Evolutionary conservation across 371 early-diverging fungal genomes (phyloP).

Genomic region (Circinella umbellata): DNA sequence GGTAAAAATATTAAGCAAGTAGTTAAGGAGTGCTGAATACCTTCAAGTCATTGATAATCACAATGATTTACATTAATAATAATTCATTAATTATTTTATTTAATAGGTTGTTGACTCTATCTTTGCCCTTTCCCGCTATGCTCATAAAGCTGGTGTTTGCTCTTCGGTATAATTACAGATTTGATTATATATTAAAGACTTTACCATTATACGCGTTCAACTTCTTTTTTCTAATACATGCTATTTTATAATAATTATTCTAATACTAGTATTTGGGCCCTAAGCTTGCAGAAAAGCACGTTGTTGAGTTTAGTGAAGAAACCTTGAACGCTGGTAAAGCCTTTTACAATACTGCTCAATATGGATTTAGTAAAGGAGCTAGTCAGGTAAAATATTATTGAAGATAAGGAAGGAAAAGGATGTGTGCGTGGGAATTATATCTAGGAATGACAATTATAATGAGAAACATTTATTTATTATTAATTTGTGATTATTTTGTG

Average conservation of each 20-base stretch:
- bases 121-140: conserved; percentile 83
- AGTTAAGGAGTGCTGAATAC: too few species aligned
- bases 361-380: conserved; percentile 65
- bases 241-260: background rate
- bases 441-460: too few species aligned
- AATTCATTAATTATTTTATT: too few species aligned
- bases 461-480: background rate
- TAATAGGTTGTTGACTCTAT: conserved; percentile 71
- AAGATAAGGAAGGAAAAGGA: background rate
- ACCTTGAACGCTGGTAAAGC: conserved; percentile 65
- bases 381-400: conserved; percentile 44
- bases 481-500: background rate
- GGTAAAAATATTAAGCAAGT: conserved; percentile 48
- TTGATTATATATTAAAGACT: background rate
- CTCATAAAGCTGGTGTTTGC: conserved; percentile 67
- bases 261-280: conserved; percentile 79
- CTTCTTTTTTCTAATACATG: background rate
- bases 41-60: too few species aligned
- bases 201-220: too few species aligned
- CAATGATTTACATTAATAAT: too few species aligned
- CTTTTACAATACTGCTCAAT: conserved; percentile 61
- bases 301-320: conserved; percentile 69
- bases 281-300: conserved; percentile 76
- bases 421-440: too few species aligned
- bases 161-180: conserved; percentile 46